phyloP scores from a whole-genome alignment of 2,329 filamentous ascomycete species.

The Exophiala aquamarina region DNA sequence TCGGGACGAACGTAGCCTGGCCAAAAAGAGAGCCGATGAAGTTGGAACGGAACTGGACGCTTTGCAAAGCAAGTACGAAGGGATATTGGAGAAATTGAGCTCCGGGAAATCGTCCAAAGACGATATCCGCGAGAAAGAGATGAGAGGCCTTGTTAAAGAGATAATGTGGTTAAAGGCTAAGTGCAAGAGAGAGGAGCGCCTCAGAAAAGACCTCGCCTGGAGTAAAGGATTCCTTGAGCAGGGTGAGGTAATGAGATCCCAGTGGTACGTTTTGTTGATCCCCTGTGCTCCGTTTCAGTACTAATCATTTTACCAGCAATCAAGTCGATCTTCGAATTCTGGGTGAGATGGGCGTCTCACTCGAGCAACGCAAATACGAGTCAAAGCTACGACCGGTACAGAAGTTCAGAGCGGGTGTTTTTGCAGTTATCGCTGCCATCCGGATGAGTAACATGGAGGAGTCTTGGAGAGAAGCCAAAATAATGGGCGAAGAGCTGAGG shows the following conservation, averaged over 20 bases:
- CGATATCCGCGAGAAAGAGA: conserved; percentile 59
- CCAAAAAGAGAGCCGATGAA: conserved; percentile 41
- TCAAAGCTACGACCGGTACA: conserved; percentile 33
- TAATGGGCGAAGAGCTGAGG: conserved; percentile 44
- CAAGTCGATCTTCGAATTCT: conserved; percentile 86
- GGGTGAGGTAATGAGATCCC: conserved; percentile 61
- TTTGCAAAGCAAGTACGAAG: conserved; percentile 63
- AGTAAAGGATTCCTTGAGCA: conserved; percentile 86
- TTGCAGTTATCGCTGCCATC: conserved; percentile 43
- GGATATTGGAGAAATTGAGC: conserved; percentile 52
- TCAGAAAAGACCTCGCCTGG: conserved; percentile 78
- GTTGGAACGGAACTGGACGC: conserved; percentile 44
- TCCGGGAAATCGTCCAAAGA: conserved; percentile 39
- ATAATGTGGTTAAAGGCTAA: conserved; percentile 86
- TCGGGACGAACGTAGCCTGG: conserved; percentile 46
- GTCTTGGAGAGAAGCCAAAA: conserved; percentile 45
- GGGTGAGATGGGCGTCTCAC: conserved; percentile 72
- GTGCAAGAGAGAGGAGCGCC: conserved; percentile 74
- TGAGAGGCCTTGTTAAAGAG: conserved; percentile 81
- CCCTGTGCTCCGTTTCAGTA: conserved; percentile 3
- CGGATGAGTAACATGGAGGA: conserved; percentile 46
- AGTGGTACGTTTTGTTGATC: conserved; percentile 68
- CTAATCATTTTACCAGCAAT: conserved; percentile 64
- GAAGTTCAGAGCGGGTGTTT: conserved; percentile 44
- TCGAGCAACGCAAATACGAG: conserved; percentile 34